Evolutionary conservation across 2,329 filamentous ascomycete genomes (phyloP), one percentile per base, ranked within the genome.

Genomic region (Cylindrodendrum hubeiense): DNA sequence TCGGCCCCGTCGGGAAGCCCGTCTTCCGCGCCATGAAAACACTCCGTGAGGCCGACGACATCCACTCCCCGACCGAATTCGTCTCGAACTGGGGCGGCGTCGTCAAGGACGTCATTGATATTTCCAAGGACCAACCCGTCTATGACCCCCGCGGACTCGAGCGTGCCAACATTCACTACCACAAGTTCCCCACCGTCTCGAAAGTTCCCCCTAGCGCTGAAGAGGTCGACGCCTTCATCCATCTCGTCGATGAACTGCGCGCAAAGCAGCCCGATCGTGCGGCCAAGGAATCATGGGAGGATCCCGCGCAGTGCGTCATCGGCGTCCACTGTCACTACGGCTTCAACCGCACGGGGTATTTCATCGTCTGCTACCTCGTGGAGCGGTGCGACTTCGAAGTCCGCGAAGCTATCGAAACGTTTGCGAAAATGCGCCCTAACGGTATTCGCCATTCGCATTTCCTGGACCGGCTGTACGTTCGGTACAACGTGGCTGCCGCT

Each of bases 321-420:
- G 95, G 91, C 3, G 93, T 97, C 0, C 95, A 98, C 77, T 98
- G 95, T 74, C 95, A 98, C 75, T 98, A 98, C 73, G 95, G 95
- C 0, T 98, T 97, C 82, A 98, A 98, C 77, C 88, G 95, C 22
- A 98, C 95, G 0, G 95, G 95, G 0, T 97, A 95, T 78, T 93
- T 98, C 76, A 89, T 98, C 54, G 91, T 93, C 33, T 94, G 91
- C 74, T 98, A 98, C 76, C 83, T 98, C n/a, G 91, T 98, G 15
- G 94, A 98, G 81, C 85, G 89, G 50, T 87, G 92, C 70, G 90
- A 88, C 0, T 95, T 89, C 74, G 83, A 82, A 22, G 87, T 97
- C 2, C 87, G 92, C 73, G 89, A 91, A 59, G 95, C 95, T 1
- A 90, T 98, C 65, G 89, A 93, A 56, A 86, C 90, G 65, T 98